phyloP scores from a whole-genome alignment of 208 protist genomes.

The Phytomonas francai region DNA sequence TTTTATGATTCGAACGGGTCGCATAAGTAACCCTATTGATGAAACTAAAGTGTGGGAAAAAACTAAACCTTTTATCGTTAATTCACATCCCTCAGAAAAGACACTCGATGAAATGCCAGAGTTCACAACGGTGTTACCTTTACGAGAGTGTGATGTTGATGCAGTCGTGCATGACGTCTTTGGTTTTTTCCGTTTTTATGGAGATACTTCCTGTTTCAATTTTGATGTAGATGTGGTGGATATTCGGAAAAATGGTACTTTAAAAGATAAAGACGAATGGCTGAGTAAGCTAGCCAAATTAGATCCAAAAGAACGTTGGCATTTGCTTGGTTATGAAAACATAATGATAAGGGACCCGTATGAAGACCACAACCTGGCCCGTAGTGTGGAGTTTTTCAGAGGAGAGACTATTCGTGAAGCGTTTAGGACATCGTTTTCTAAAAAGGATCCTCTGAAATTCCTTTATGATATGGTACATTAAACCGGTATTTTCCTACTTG shows the following conservation, averaged over 20 bases:
- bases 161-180: slow-evolving; percentile 36
- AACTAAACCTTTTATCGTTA: slow-evolving; percentile 15
- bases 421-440: slow-evolving; percentile 37
- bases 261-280: slow-evolving; percentile 54
- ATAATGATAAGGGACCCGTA: slow-evolving; percentile 68
- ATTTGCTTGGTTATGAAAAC: slow-evolving; percentile 59
- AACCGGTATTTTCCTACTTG: background rate
- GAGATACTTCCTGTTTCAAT: slow-evolving; percentile 36
- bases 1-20: slow-evolving; percentile 39
- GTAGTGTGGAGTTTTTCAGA: slow-evolving; percentile 78
- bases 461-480: background rate
- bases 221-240: slow-evolving; percentile 71
- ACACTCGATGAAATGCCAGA: slow-evolving; percentile 14
- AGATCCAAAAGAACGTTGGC: slow-evolving; percentile 36
- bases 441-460: slow-evolving; percentile 23
- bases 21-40: slow-evolving; percentile 18
- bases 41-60: slow-evolving; percentile 25
- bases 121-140: slow-evolving; percentile 24
- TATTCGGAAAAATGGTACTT: slow-evolving; percentile 31
- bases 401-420: slow-evolving; percentile 58
- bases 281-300: slow-evolving; percentile 20
- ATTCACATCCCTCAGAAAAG: background rate
- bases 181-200: slow-evolving; percentile 58
- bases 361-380: slow-evolving; percentile 62
- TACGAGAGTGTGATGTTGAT: slow-evolving; percentile 14